phyloP scores from a whole-genome alignment of 305 asterid genomes.

The Petunia hybrid region DNA sequence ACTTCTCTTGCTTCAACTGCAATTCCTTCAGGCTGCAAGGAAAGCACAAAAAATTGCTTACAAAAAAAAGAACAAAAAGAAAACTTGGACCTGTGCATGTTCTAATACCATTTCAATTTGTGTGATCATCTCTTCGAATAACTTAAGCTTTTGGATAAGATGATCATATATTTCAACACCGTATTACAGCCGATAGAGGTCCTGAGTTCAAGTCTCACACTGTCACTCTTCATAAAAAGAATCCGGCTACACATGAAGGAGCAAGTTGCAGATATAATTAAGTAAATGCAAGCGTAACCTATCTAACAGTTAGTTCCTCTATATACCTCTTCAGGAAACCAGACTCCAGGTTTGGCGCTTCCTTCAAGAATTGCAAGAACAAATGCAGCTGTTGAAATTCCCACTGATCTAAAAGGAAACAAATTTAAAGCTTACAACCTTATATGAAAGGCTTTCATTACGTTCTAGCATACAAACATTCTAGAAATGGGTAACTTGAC shows the following conservation, averaged over 20 bases:
- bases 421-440: background rate
- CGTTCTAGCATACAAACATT: background rate
- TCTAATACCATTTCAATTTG: too few species aligned
- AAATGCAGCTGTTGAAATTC: constrained; percentile 70
- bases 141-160: too few species aligned
- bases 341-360: constrained; percentile 81
- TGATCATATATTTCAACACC: too few species aligned
- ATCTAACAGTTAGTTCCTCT: background rate
- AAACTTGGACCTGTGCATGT: too few species aligned
- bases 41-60: constrained; percentile 21
- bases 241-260: too few species aligned
- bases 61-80: too few species aligned
- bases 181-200: too few species aligned
- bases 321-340: constrained; percentile 90
- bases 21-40: constrained; percentile 79
- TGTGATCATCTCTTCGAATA: too few species aligned
- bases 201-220: too few species aligned
- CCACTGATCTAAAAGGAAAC: constrained; percentile 67
- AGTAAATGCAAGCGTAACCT: too few species aligned
- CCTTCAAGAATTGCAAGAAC: constrained; percentile 88
- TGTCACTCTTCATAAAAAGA: too few species aligned
- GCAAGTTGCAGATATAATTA: too few species aligned
- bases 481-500: background rate
- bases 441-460: background rate
- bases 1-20: constrained; percentile 86